Conservation (phyloP, 208 protist species). For the Zelonia costaricensis region DNA sequence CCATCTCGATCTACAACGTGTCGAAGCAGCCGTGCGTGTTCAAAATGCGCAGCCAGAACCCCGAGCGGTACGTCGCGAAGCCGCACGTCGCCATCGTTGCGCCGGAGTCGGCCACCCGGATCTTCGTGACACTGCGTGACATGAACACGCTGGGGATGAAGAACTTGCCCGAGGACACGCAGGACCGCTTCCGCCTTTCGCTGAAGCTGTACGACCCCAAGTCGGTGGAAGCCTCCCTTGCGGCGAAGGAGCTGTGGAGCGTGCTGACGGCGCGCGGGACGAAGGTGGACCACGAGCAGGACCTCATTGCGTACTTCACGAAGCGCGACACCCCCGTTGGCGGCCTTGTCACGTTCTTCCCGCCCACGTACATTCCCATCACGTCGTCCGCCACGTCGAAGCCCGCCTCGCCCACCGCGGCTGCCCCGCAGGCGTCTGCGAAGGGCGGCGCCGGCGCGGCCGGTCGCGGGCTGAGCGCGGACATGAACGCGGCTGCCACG, state of each 20-base stretch:
- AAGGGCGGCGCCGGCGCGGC: not conserved
- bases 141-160: slow-evolving; percentile 28
- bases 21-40: slow-evolving; percentile 50
- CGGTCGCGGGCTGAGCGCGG: not conserved
- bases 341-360: slow-evolving; percentile 45
- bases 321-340: slow-evolving; percentile 30
- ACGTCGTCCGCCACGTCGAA: slow-evolving; percentile 3
- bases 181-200: slow-evolving; percentile 54
- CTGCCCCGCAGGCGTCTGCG: not conserved
- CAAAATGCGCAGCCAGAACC: slow-evolving; percentile 67
- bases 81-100: slow-evolving; percentile 55
- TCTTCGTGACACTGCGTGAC: slow-evolving; percentile 58
- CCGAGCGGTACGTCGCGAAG: slow-evolving; percentile 68
- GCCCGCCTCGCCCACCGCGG: not conserved
- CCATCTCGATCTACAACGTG: slow-evolving; percentile 67
- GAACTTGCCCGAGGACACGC: slow-evolving; percentile 33
- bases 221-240: slow-evolving; percentile 10
- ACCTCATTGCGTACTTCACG: slow-evolving; percentile 45
- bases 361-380: slow-evolving; percentile 33
- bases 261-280: slow-evolving; percentile 17
- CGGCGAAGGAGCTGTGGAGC: slow-evolving; percentile 38
- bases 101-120: slow-evolving; percentile 45
- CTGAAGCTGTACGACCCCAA: slow-evolving; percentile 34
- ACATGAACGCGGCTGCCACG: not conserved
- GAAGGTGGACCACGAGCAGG: slow-evolving; percentile 42